Percentiles rank a stretch among this genome's conserved stretches.
Evolutionary conservation across 768 basidiomycete genomes (phyloP).

Genomic region (Phanerodontia chrysosporium): DNA sequence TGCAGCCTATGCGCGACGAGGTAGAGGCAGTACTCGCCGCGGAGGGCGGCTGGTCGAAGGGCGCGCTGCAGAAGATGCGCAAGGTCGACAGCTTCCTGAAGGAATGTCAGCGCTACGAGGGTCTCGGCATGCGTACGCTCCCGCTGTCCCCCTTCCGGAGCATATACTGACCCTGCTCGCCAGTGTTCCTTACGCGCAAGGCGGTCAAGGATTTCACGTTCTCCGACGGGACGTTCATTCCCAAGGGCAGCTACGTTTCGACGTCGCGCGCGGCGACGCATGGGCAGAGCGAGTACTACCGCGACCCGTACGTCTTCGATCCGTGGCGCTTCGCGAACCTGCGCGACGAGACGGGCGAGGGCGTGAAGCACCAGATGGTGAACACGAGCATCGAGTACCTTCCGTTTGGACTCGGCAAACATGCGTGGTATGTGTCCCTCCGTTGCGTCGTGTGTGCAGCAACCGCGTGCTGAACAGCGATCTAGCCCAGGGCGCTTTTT

Average conservation of each 20-base stretch:
- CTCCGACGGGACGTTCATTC: slow-evolving; percentile 40
- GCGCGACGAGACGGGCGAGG: slow-evolving; percentile 2
- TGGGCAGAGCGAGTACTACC: slow-evolving; percentile 25
- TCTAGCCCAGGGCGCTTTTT: slow-evolving; percentile 35
- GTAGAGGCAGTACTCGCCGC: slow-evolving; percentile 22
- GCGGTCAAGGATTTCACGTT: slow-evolving; percentile 34
- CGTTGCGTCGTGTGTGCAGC: not conserved
- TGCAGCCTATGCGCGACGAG: slow-evolving; percentile 28
- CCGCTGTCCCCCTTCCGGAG: not conserved
- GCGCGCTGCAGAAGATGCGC: slow-evolving; percentile 25
- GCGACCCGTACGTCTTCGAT: slow-evolving; percentile 35
- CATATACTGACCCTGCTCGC: not conserved
- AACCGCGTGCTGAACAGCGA: not conserved
- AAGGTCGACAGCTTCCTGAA: slow-evolving; percentile 33
- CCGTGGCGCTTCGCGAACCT: slow-evolving; percentile 35
- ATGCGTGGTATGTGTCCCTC: slow-evolving; percentile 21
- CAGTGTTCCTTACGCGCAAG: slow-evolving; percentile 26
- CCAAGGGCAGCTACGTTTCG: slow-evolving; percentile 33
- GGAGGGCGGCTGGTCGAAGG: slow-evolving; percentile 25
- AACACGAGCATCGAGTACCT: slow-evolving; percentile 15
- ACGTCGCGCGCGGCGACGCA: slow-evolving; percentile 29
- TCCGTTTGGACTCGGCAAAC: slow-evolving; percentile 23
- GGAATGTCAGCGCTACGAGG: slow-evolving; percentile 25
- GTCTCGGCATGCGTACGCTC: slow-evolving; percentile 17
- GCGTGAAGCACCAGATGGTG: slow-evolving; percentile 12